These are phyloP conservation scores for Ilyonectria robusta DNA, from an alignment of 2,329 filamentous ascomycete species.

Conservation along the genomic window DNA sequence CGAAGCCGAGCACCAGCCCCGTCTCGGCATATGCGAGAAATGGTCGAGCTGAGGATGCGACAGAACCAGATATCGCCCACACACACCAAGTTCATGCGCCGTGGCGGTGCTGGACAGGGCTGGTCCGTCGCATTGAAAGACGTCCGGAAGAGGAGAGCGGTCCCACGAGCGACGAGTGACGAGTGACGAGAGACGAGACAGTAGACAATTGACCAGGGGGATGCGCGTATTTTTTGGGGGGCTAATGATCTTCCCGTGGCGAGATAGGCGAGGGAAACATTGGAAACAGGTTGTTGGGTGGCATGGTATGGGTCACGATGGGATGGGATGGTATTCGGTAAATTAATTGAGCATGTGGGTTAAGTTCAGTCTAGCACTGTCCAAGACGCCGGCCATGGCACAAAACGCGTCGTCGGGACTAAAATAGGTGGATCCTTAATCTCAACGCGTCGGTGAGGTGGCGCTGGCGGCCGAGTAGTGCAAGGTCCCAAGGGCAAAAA, in stretches of 20 bases:
- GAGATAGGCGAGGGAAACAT: conserved; percentile 47
- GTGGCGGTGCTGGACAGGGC: conserved; percentile 36
- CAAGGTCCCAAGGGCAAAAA: conserved; percentile 26
- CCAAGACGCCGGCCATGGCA: conserved; percentile 22
- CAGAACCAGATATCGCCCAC: conserved; percentile 12
- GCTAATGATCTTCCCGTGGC: conserved; percentile 45
- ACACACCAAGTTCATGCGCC: conserved; percentile 16
- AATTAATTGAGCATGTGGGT: conserved; percentile 16
- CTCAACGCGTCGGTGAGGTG: conserved; percentile 46
- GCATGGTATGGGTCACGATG: conserved; percentile 16
- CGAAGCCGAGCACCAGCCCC: conserved; percentile 11
- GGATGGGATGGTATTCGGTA: conserved; percentile 28
- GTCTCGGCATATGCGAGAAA: conserved; percentile 11
- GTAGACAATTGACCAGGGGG: conserved; percentile 30
- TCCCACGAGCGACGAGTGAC: conserved; percentile 14
- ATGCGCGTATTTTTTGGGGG: conserved; percentile 33
- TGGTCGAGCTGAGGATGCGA: conserved; percentile 17
- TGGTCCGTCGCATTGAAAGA: conserved; percentile 23
- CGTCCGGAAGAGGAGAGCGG: conserved; percentile 8
- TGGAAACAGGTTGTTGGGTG: conserved; percentile 13
- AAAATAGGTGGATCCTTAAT: conserved; percentile 33
- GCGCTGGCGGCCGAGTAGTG: conserved; percentile 36
- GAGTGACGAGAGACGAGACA: not conserved
- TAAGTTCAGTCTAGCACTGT: conserved; percentile 8
- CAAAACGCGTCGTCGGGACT: conserved; percentile 8